Evolutionary conservation across 306 rosid genomes (phyloP).

Genomic region (Trifolium pratense): DNA sequence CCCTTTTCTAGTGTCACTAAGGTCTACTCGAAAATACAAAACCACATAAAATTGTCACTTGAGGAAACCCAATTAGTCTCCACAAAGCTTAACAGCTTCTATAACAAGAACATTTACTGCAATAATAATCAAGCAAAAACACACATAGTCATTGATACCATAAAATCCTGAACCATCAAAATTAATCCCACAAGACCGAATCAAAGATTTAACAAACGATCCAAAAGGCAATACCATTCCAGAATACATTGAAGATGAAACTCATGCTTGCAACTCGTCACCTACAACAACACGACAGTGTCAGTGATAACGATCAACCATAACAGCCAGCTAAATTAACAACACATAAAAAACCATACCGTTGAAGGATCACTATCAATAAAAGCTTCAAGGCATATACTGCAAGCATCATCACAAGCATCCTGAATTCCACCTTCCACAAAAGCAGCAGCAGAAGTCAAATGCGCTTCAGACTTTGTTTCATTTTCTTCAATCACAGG

Average conservation of each 20-base stretch:
- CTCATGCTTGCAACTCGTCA: slow-evolving; percentile 89
- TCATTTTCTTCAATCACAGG: slow-evolving; percentile 59
- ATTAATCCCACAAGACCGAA: background rate
- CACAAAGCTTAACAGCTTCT: slow-evolving; percentile 20
- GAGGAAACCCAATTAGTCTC: slow-evolving; percentile 11
- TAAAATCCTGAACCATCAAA: background rate
- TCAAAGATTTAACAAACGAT: slow-evolving; percentile 18
- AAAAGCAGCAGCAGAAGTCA: slow-evolving; percentile 94
- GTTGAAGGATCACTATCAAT: slow-evolving; percentile 90
- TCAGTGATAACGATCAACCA: background rate
- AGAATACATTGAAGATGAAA: slow-evolving; percentile 98
- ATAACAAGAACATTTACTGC: background rate
- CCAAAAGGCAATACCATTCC: slow-evolving; percentile 69
- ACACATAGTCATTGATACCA: slow-evolving; percentile 7
- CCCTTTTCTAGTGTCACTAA: slow-evolving; percentile 13
- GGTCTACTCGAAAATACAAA: slow-evolving; percentile 1
- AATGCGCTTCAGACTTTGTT: slow-evolving; percentile 66
- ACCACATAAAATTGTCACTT: slow-evolving; percentile 1
- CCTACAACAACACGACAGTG: slow-evolving; percentile 49
- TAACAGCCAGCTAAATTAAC: slow-evolving; percentile 1
- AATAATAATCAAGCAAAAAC: slow-evolving; percentile 26
- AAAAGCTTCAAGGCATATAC: slow-evolving; percentile 91
- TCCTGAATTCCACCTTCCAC: slow-evolving; percentile 99
- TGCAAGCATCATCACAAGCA: slow-evolving; percentile 94
- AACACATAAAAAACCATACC: slow-evolving; percentile 44